Evolutionary conservation across 345 rosid genomes (phyloP), one percentile per base, ranked within the genome.

Genomic region (Cardiospermum halicacabum): DNA sequence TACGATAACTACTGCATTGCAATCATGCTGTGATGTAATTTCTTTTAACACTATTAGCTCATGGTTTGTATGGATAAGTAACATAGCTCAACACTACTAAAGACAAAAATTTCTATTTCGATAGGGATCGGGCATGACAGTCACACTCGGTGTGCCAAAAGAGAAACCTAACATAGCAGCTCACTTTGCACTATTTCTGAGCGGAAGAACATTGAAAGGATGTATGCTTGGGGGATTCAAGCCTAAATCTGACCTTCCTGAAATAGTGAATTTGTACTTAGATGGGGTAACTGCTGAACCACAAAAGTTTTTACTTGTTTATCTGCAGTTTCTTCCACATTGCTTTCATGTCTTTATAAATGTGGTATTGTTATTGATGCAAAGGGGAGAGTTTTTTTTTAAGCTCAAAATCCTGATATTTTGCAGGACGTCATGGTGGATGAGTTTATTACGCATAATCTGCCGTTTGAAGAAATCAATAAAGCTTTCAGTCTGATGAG

Each of bases 71-170:
- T 42, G n/a, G n/a, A n/a, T n/a, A n/a, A n/a, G 59, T 26, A 30
- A 37, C 36, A 39, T 40, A 60, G 39, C 37, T 56, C 22, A 25
- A 65, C 37, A 13, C 58, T 53, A 12, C 39, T 48, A 34, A 53
- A 57, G 40, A 64, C 16, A 56, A 47, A 22, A n/a, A 24, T 51
- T 56, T 32, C 26, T 12, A 5, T 49, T 21, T 56, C 56, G 12
- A 40, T 64, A 90, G 97, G 98, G 98, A 72, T 93, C 97, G 96
- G 98, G 98, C 7, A 36, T 85, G 74, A 77, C 98, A 0, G 82
- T 93, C 65, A 90, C 96, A 34, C 91, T 90, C 36, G 98, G 98
- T 58, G 98, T 90, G 58, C 97, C 97, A 0, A 90, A 88, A 80
- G 74, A 26, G 62, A 93, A 85, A 54, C 97, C 89, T 18, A 87